Base-by-base conservation (phyloP, 2,329 filamentous ascomycete genomes). In the Pseudogymnoascus sp. region DNA sequence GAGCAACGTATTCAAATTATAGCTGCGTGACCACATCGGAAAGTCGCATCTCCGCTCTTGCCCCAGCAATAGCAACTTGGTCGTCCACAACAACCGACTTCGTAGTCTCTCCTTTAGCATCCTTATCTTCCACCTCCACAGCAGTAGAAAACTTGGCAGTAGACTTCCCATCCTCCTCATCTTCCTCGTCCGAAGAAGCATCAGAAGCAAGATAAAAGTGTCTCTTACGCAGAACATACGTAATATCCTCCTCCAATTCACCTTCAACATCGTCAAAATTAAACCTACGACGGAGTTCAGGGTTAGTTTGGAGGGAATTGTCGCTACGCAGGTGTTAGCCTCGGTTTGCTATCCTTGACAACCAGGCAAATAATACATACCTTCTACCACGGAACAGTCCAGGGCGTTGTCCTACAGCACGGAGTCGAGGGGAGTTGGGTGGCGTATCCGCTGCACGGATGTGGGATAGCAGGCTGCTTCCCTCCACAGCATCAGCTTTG, bases 1-100 rank as follows among this genome's bases (percentile, higher is more conserved):
- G 38, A 12, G 38, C 7, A 39, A 12, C 11, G 1, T 41, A 41
- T 14, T 14, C 38, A 41, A 0, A 2, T 66, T 47, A 69, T 35
- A 62, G 64, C 39, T 69, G 66, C 6, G 74, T 76, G 38, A 79
- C 68, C 18, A 79, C 64, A 66, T 81, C 78, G 2, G 78, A 72
- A 30, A 76, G 68, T 16, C 78, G 76, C 32, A 75, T 71, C 63
- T 77, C 77, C 14, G 82, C 76, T 43, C 77, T 79, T 68, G 84
- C 82, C 67, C 86, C 82, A 2, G 79, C 78, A 25, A 86, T 69
- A 1, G 81, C 81, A 4, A 85, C 74, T 1, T 82, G 82, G 14
- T 78, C 75, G 3, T 75, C 73, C 1, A 83, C 78, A 30, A 78
- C 75, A 2, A 82, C 68, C 39, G 75, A 74, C 22, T 76, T 73